A percentile compares a stretch with the other conserved stretches of the same genome.
These are phyloP conservation scores for Murraya koenigii DNA, from an alignment of 345 rosid species.

Conservation along the genomic window DNA sequence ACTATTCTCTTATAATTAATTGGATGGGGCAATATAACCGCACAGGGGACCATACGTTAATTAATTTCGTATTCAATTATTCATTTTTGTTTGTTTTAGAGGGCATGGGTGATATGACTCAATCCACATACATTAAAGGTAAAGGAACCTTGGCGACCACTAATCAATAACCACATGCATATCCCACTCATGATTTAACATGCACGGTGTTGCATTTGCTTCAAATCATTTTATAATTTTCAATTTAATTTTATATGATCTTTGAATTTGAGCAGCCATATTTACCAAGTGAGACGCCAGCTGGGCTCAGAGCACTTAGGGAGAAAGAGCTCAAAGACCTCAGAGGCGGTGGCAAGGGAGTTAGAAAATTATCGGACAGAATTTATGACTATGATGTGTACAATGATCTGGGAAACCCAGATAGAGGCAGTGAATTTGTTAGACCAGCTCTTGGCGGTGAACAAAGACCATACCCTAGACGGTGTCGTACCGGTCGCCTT, in stretches of 20 bases:
- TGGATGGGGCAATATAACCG: not conserved
- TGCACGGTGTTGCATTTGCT: not conserved
- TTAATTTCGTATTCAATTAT: not conserved
- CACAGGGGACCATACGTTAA: not conserved
- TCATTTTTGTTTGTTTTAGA: not conserved
- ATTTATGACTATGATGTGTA: constrained; percentile 79
- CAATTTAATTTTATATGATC: not conserved
- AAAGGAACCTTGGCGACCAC: not conserved
- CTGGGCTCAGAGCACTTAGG: constrained; percentile 63
- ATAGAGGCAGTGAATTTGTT: constrained; percentile 49
- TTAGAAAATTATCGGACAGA: constrained; percentile 73
- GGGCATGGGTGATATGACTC: too few species aligned
- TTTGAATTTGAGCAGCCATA: constrained; percentile 63
- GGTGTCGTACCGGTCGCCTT: constrained; percentile 88
- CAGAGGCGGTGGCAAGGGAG: constrained; percentile 74
- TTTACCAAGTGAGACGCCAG: constrained; percentile 78
- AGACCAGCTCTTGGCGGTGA: constrained; percentile 80
- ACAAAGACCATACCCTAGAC: constrained; percentile 72
- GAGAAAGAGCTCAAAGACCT: constrained; percentile 63
- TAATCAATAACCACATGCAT: not conserved
- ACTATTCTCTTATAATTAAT: not conserved
- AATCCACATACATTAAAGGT: too few species aligned
- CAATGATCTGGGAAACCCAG: constrained; percentile 95
- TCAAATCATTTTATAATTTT: too few species aligned
- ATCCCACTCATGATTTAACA: not conserved